phyloP scores from a whole-genome alignment of 129 eudicot species.

The Arctium minus region DNA sequence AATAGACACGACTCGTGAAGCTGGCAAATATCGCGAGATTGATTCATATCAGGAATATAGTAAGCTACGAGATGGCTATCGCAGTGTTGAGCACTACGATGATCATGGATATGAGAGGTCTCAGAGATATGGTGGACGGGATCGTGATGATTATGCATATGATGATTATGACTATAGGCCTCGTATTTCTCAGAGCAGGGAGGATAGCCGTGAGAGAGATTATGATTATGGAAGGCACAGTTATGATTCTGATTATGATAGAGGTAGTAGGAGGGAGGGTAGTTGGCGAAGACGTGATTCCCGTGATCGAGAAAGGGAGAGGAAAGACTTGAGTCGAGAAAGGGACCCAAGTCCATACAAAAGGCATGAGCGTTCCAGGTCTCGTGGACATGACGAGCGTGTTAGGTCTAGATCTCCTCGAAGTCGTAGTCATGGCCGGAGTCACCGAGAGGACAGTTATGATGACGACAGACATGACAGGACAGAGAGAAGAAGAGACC shows the following conservation, averaged over 20 bases:
- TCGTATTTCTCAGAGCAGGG: conserved; percentile 53
- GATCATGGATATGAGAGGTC: conserved; percentile 56
- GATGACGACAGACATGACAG: conserved; percentile 77
- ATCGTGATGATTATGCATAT: conserved; percentile 62
- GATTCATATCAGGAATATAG: conserved; percentile 37
- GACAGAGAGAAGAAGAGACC: conserved; percentile 69
- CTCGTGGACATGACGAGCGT: conserved; percentile 74
- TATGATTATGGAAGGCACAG: conserved; percentile 71
- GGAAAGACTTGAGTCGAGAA: conserved; percentile 70
- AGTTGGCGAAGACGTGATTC: conserved; percentile 81
- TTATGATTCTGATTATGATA: conserved; percentile 88
- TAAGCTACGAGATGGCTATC: conserved; percentile 31
- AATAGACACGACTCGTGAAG: conserved; percentile 36
- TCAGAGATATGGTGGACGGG: conserved; percentile 70
- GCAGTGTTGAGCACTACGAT: conserved; percentile 27
- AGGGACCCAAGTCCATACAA: conserved; percentile 67
- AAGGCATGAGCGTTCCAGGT: conserved; percentile 69
- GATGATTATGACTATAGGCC: conserved; percentile 87
- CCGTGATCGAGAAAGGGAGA: conserved; percentile 74
- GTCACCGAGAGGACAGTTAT: conserved; percentile 88
- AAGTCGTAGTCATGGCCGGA: conserved; percentile 80
- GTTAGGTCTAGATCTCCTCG: conserved; percentile 88
- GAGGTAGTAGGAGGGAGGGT: conserved; percentile 82
- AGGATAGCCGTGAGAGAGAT: conserved; percentile 91
- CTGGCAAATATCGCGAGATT: conserved; percentile 39